phyloP scores from a whole-genome alignment of 371 early-diverging fungal genomes.

The Haplosporangium sp. region DNA sequence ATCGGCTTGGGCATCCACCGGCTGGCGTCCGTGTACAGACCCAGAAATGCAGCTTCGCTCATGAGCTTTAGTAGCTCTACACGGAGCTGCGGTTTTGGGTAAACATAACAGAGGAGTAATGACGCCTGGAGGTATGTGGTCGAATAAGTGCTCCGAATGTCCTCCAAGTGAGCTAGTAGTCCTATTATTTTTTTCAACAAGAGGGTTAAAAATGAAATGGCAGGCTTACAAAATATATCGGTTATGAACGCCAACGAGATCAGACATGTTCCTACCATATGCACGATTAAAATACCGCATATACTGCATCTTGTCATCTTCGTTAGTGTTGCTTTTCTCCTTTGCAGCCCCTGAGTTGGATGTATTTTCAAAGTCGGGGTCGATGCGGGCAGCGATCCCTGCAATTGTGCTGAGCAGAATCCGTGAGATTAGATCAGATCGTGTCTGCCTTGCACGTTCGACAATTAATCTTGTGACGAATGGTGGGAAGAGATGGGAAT shows the following conservation, averaged over 20 bases:
- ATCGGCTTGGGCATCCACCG: constrained; percentile 52
- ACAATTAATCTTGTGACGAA: constrained; percentile 35
- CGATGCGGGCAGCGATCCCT: constrained; percentile 42
- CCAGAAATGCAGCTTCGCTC: constrained; percentile 35
- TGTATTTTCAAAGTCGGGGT: constrained; percentile 37
- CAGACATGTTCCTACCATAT: constrained; percentile 19
- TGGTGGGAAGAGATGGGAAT: constrained; percentile 43
- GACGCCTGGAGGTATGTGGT: constrained; percentile 30
- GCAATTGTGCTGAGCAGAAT: constrained; percentile 42
- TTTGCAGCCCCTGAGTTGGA: background rate
- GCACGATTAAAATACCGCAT: constrained; percentile 51
- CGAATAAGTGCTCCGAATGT: constrained; percentile 42
- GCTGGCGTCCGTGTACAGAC: constrained; percentile 30
- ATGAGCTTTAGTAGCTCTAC: constrained; percentile 32
- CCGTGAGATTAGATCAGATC: constrained; percentile 35
- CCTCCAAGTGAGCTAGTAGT: constrained; percentile 33
- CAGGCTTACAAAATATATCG: background rate
- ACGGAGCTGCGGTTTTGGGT: constrained; percentile 39
- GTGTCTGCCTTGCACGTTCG: constrained; percentile 38
- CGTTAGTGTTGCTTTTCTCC: background rate
- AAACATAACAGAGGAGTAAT: constrained; percentile 38
- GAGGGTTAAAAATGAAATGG: constrained; percentile 3
- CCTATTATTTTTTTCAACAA: constrained; percentile 9
- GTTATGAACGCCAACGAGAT: background rate
- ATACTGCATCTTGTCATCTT: constrained; percentile 19